Evolutionary conservation across 164 flowering plant genomes (phyloP).

Genomic region (Chimonanthus salicifolius): DNA sequence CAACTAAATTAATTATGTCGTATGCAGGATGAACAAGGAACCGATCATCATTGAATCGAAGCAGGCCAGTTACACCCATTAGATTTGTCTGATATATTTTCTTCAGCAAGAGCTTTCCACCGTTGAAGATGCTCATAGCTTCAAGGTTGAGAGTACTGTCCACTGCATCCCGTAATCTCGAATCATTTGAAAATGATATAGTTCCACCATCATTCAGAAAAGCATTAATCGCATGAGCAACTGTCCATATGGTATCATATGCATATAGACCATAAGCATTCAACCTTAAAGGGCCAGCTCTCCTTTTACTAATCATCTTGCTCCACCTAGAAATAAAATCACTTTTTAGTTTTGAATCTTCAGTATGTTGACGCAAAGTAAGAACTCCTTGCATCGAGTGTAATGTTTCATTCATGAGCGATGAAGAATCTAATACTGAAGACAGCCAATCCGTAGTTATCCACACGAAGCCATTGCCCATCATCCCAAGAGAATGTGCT

Average conservation of each 20-base stretch:
- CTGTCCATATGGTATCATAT: conserved; percentile 69
- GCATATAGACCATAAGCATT: conserved; percentile 69
- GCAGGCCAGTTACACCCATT: conserved; percentile 53
- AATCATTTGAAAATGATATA: conserved; percentile 62
- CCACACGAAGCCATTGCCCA: conserved; percentile 85
- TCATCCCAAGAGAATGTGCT: conserved; percentile 70
- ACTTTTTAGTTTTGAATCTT: conserved; percentile 55
- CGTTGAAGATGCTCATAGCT: conserved; percentile 57
- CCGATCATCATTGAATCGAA: conserved; percentile 45
- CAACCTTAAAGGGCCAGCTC: conserved; percentile 46
- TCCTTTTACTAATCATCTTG: conserved; percentile 29
- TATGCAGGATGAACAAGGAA: conserved; percentile 56
- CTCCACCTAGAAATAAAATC: conserved; percentile 64
- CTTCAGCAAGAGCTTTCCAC: conserved; percentile 38
- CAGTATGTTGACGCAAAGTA: conserved; percentile 63
- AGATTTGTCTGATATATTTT: conserved; percentile 37
- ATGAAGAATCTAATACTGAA: conserved; percentile 50
- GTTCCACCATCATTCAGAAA: conserved; percentile 62
- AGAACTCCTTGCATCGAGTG: conserved; percentile 76
- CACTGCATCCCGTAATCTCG: conserved; percentile 27
- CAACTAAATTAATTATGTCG: conserved; percentile 69
- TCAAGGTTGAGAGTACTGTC: conserved; percentile 43
- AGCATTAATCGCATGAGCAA: conserved; percentile 72
- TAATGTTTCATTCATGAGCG: conserved; percentile 34
- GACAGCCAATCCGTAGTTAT: conserved; percentile 91